Base-by-base conservation (phyloP, 768 basidiomycete species). In the Cystofilobasidium bisporidii region DNA sequence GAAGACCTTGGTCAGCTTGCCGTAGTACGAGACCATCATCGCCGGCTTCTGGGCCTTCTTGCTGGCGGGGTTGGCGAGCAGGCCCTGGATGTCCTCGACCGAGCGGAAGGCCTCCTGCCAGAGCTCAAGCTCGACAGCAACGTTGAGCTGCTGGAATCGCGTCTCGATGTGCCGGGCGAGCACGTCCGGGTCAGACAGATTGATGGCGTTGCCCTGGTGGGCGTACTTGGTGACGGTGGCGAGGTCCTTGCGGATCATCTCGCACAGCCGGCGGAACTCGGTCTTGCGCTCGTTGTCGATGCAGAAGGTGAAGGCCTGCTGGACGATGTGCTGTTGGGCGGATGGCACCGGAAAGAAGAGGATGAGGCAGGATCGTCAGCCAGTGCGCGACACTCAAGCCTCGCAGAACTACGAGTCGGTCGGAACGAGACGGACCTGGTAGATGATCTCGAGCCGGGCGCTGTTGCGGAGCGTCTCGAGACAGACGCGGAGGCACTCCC, bases 21-120 rank as follows among this genome's bases (percentile, higher is more conserved):
- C 92, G 79, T 98, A 98, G 79, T 97, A 98, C 77, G 89, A 91
- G 68, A 91, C 91, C 93, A 98, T 97, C 91, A 97, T 94, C 17
- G 86, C 83, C 0, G 91, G 90, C 40, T 91, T 86, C 1, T 91
- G 90, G 0, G 89, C 85, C 78, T 92, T 94, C 77, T 94, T 94
- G 33, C 88, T 87, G 18, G 75, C 75, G 12, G 72, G 70, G 68
- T 70, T 86, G 15, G 86, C 89, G 71, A 99, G 84, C 41, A 98
- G 83, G 73, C 92, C 91, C 80, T 98, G 94, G 45, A 97, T 89
- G 77, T 99, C 94, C 77, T 99, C 94, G 69, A 97, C 91, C 48
- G 91, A 91, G 69, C 94, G 88, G 83, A 97, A 99, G 14, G 91
- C 94, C 74, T 97, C 94, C 75, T 97, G 93, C 94, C 94, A 99